These are phyloP conservation scores for Backusella morwellensis DNA, from an alignment of 192 early-diverging fungal genomes.

Conservation along the genomic window DNA sequence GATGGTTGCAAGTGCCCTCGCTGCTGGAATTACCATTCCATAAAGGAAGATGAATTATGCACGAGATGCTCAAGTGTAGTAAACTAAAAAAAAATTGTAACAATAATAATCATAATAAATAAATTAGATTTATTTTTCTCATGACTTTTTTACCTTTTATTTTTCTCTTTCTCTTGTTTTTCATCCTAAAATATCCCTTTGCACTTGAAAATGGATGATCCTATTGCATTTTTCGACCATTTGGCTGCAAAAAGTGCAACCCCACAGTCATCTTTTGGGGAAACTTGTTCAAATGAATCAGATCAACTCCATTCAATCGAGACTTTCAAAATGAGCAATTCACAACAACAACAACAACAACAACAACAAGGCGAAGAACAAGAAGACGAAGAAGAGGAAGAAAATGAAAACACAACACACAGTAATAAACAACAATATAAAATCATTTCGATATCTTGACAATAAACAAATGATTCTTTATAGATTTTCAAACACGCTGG, in stretches of 20 bases:
- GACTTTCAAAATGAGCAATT: not conserved
- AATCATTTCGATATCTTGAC: not conserved
- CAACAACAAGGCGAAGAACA: not conserved
- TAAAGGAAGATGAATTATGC: slow-evolving; percentile 51
- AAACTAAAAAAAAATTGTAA: slow-evolving; percentile 5
- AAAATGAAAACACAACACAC: not conserved
- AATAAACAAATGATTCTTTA: not conserved
- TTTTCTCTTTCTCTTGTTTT: not conserved
- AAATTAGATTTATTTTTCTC: not conserved
- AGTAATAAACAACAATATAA: not conserved
- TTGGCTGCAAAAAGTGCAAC: slow-evolving; percentile 9
- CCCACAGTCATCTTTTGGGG: not conserved
- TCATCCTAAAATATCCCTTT: not conserved
- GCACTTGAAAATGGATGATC: not conserved
- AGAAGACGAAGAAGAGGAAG: not conserved
- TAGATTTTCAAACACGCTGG: not conserved
- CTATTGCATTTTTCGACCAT: slow-evolving; percentile 8
- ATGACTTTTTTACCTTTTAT: not conserved
- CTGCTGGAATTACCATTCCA: slow-evolving; percentile 69
- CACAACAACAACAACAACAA: not conserved
- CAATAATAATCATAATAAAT: not conserved
- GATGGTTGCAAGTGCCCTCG: slow-evolving; percentile 71
- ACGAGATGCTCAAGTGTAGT: slow-evolving; percentile 47
- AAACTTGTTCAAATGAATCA: not conserved
- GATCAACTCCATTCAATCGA: not conserved